These are phyloP conservation scores for Populus hybrid DNA, from an alignment of 441 rosid species.

Conservation along the genomic window DNA sequence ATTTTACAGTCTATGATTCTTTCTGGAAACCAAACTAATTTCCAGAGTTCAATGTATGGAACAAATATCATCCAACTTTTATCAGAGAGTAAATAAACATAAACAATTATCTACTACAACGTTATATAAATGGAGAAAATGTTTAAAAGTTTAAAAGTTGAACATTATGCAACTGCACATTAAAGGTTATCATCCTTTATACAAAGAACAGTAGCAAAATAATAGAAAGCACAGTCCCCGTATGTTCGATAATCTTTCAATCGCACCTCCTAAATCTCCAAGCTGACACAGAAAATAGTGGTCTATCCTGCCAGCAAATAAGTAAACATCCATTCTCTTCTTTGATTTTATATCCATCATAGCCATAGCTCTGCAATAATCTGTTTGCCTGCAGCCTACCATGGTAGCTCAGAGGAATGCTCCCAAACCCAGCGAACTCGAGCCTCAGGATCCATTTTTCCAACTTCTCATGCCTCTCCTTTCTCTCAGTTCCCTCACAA, in stretches of 20 bases:
- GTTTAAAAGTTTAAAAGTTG: background rate
- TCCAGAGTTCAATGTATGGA: background rate
- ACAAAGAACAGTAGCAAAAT: conserved; percentile 13
- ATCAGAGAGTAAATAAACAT: background rate
- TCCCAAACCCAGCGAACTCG: conserved; percentile 73
- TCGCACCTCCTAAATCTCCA: conserved; percentile 70
- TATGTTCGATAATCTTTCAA: conserved; percentile 17
- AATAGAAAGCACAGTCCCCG: conserved; percentile 10
- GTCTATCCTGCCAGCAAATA: conserved; percentile 79
- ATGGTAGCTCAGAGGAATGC: conserved; percentile 74
- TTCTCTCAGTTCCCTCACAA: conserved; percentile 76
- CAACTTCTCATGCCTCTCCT: conserved; percentile 85
- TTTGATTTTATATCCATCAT: conserved; percentile 73
- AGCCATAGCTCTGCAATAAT: conserved; percentile 62
- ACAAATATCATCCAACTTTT: background rate
- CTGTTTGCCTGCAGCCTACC: conserved; percentile 72
- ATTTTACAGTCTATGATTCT: background rate
- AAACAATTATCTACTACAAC: background rate
- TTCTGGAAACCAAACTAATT: background rate
- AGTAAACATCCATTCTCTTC: conserved; percentile 70
- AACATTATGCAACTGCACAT: conserved; percentile 27
- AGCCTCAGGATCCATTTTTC: conserved; percentile 87
- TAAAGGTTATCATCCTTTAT: conserved; percentile 30
- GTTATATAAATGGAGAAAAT: background rate
- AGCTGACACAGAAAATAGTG: conserved; percentile 75